Base-by-base conservation (phyloP, 176 grass and related monocot species). In the Zea luxurians region DNA sequence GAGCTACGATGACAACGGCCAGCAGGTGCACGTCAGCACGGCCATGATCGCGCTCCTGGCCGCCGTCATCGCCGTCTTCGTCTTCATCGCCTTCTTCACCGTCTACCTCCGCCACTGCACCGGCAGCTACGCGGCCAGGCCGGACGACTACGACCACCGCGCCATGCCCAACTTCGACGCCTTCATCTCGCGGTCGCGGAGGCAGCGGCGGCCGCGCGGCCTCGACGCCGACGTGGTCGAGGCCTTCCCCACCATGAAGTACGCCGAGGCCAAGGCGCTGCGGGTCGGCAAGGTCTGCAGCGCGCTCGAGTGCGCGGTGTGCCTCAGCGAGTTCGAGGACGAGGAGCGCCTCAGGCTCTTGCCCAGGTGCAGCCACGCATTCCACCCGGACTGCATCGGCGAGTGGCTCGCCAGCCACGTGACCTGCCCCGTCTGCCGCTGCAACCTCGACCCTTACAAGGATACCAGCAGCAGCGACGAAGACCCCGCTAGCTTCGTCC, bases 341-440 rank as follows among this genome's bases (percentile, higher is more conserved):
- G 81, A 90, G 2, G 93, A 97, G 66, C 72, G 61, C 74, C 83
- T 97, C 73, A 60, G 81, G 78, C 70, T 97, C 69, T 72, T 93
- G 85, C 88, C 93, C 61, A 90, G 75, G 86, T 97, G 93, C 81
- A 90, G 77, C 90, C 93, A 97, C 79, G 88, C 90, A 17, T 93
- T 97, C 83, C 93, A 97, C 84, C 80, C 83, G 18, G 83, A 89
- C 40, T 97, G 93, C 86, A 92, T 96, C 49, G 90, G 88, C 48
- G 83, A 84, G 64, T 93, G 91, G 91, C 91, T 93, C 73, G 73
- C 82, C 46, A 81, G 72, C 40, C 90, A 93, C 87, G 87, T 79
- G 6, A 90, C 91, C 9, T 93, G 87, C 85, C 91, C 91, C 4
- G 91, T 93, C 78, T 93, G 87, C 81, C 91, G 91, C 64, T 79